Evolutionary conservation across 768 basidiomycete genomes (phyloP), one percentile per base, ranked within the genome.

Genomic region (Pleurotus giganteus): DNA sequence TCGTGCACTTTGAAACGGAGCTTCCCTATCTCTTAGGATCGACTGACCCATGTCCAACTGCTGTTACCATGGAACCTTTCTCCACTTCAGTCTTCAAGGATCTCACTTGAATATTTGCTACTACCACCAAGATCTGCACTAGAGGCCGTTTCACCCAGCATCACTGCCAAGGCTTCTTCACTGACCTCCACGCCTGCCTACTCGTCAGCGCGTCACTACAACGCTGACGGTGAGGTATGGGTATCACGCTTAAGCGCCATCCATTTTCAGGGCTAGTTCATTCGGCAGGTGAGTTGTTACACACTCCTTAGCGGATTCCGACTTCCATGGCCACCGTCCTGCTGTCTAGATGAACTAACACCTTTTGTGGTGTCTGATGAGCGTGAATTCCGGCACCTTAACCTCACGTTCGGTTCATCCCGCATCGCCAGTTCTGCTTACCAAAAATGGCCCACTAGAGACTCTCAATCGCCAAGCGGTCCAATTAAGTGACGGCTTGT

Each of bases 201-300:
- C 83, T 86, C 83, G 78, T 84, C 77, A 78, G 78, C 73, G 79
- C 81, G 67, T 86, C 78, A 81, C 78, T 81, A 74, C 69, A 82
- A 83, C 82, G 74, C 81, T 78, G 79, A 85, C 80, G 83, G 86
- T 75, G 83, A 84, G 82, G 86, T 88, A 82, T 88, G 83, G 86
- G 86, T 86, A 83, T 80, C 80, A 85, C 82, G 79, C 84, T 87
- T 86, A 80, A 88, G 86, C 85, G 85, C 86, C 86, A 88, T 88
- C 86, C 85, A 87, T 88, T 88, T 88, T 88, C 83, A 87, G 84
- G 86, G 86, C 85, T 85, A 87, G 85, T 87, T 86, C 81, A 85
- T 89, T 89, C 84, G 83, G 86, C 86, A 86, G 86, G 85, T 88
- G 84, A 88, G 85, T 87, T 86, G 84, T 86, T 85, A 85, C 84